Conservation (phyloP, 2,329 filamentous ascomycete species). For the Ophiostoma sp. region DNA sequence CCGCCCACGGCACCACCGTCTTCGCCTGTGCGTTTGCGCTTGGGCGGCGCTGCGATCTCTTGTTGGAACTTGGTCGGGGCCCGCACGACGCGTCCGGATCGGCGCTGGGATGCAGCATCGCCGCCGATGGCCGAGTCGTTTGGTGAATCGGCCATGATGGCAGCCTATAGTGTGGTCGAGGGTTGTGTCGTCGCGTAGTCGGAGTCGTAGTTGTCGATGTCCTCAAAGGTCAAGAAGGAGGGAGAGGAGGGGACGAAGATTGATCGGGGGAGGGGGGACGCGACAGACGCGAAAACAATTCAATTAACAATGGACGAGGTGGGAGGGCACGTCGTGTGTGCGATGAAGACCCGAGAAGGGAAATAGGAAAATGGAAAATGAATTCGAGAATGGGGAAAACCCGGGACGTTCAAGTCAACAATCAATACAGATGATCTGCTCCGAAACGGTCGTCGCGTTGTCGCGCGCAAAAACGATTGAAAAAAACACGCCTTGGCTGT, state of each 20-base stretch:
- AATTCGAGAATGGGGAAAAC: not conserved
- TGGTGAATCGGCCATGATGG: slow-evolving; percentile 21
- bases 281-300: slow-evolving; percentile 12
- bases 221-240: not conserved
- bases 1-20: slow-evolving; percentile 44
- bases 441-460: not conserved
- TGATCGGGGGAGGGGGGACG: not conserved
- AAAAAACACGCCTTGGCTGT: slow-evolving; percentile 14
- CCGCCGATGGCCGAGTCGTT: slow-evolving; percentile 22
- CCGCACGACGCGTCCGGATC: slow-evolving; percentile 67
- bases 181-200: not conserved
- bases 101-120: slow-evolving; percentile 50
- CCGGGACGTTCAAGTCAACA: not conserved
- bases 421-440: slow-evolving; percentile 7
- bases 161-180: not conserved
- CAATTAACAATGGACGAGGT: slow-evolving; percentile 4
- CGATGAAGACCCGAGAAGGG: not conserved
- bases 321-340: not conserved
- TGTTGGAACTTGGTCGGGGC: slow-evolving; percentile 61
- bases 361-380: not conserved
- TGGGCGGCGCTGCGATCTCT: slow-evolving; percentile 51
- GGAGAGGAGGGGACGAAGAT: not conserved
- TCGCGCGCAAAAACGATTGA: not conserved
- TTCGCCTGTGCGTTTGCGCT: slow-evolving; percentile 54
- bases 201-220: not conserved